A percentile compares a stretch with the other conserved stretches of the same genome.
phyloP scores from a whole-genome alignment of 2,329 filamentous ascomycete species.

The Pseudopyrenochaeta lycopersici region DNA sequence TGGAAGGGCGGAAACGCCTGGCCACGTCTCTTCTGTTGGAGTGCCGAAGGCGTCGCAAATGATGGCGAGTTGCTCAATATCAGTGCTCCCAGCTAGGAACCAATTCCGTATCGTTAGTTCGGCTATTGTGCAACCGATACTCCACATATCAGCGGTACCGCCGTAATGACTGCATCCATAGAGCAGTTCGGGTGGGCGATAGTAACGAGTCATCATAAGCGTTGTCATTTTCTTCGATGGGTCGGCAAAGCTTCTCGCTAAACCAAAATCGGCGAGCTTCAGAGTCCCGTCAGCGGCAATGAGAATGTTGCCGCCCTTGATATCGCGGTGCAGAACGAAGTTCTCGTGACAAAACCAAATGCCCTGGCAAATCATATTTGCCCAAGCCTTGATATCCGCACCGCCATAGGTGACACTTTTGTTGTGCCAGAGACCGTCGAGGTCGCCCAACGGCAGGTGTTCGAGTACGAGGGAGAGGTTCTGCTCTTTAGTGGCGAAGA shows the following conservation, averaged over 20 bases:
- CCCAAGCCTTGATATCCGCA: constrained; percentile 97
- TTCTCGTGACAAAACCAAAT: constrained; percentile 98
- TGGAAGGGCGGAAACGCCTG: constrained; percentile 81
- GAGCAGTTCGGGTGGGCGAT: constrained; percentile 90
- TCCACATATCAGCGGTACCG: constrained; percentile 93
- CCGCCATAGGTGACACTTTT: constrained; percentile 81
- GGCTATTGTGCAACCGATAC: constrained; percentile 89
- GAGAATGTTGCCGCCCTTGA: constrained; percentile 98
- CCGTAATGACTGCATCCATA: constrained; percentile 90
- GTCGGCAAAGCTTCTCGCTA: constrained; percentile 88
- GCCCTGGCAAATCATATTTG: constrained; percentile 93
- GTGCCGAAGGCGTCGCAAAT: constrained; percentile 89
- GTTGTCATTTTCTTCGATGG: constrained; percentile 89
- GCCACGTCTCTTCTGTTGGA: constrained; percentile 94
- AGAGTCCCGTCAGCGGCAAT: constrained; percentile 93
- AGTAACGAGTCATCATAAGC: constrained; percentile 97
- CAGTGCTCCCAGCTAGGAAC: constrained; percentile 83
- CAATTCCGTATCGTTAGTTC: constrained; percentile 86
- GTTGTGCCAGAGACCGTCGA: constrained; percentile 87
- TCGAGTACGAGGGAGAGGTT: constrained; percentile 97
- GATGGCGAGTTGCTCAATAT: constrained; percentile 84
- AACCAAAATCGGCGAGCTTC: constrained; percentile 97
- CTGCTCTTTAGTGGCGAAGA: constrained; percentile 95
- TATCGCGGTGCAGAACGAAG: constrained; percentile 93
- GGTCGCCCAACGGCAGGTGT: constrained; percentile 89